These are phyloP conservation scores for Letharia lupina DNA, from an alignment of 495 filamentous ascomycete species.

Conservation along the genomic window DNA sequence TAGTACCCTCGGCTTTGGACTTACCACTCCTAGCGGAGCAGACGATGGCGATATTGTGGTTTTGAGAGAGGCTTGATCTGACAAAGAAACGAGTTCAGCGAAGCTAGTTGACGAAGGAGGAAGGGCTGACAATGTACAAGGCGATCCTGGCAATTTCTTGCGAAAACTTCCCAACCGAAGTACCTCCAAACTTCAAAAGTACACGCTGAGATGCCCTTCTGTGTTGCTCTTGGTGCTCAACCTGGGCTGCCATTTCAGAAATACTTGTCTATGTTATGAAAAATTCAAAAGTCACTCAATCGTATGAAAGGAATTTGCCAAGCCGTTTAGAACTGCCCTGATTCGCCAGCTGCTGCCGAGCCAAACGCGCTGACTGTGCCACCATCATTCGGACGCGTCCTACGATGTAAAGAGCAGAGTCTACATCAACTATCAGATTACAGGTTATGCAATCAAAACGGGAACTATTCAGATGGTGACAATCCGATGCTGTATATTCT, in stretches of 20 bases:
- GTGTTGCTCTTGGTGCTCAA: background rate
- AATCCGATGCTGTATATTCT: too few relatives aligned
- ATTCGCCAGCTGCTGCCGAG: too few relatives aligned
- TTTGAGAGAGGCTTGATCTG: slow-evolving; percentile 14
- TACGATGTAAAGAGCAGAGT: too few relatives aligned
- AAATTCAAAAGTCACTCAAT: background rate
- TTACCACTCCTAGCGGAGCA: slow-evolving; percentile 88
- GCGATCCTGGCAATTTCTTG: slow-evolving; percentile 53
- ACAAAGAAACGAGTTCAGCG: background rate
- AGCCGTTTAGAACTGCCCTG: background rate
- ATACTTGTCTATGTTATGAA: background rate
- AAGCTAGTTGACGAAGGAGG: background rate
- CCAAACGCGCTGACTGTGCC: too few relatives aligned
- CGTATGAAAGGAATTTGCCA: background rate
- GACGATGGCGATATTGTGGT: slow-evolving; percentile 68
- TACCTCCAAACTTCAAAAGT: slow-evolving; percentile 77
- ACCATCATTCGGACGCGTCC: too few relatives aligned
- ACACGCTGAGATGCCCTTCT: slow-evolving; percentile 36
- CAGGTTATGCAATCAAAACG: too few relatives aligned
- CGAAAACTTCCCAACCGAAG: slow-evolving; percentile 61
- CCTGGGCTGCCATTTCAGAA: background rate
- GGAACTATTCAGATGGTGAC: too few relatives aligned
- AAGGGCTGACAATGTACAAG: slow-evolving; percentile 10
- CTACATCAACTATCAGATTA: too few relatives aligned
- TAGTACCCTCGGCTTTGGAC: slow-evolving; percentile 86